Evolutionary conservation across 345 rosid species (phyloP), one percentile per base, ranked within the genome.

Genomic region (Hevea brasiliensis): DNA sequence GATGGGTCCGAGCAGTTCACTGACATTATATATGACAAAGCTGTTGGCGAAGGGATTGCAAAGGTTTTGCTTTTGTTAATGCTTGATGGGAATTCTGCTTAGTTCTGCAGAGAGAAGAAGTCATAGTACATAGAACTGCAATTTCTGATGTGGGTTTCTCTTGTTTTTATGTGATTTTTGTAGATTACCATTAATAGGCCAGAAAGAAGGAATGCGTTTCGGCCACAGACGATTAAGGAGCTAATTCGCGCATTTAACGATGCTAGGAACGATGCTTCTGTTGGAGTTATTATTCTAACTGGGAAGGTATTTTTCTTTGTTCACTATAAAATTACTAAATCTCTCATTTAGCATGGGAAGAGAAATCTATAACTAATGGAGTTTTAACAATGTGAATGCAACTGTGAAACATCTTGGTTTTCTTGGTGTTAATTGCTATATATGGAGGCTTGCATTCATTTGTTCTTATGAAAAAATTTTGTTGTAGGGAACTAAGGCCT

Each of bases 1-100:
- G 89, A 84, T 66, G 85, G 81, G 44, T 68, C 79, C 6, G 83
- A 76, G 12, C 81, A 66, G 60, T 88, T 90, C 83, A 72, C 80
- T 58, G 99, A 92, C 77, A 84, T 94, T 61, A 65, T 92, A 20
- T 95, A 92, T 50, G 96, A 92, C 84, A 95, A 95, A 75, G 91
- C 99, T 0, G 80, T 81, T 2, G 96, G 76, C 32, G 99, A 95
- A 82, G 96, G 85, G 54, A 95, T 95, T 56, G 98, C 97, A 17
- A 92, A 90, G 97, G 98, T 90, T 54, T 47, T 20, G 5, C 54
- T 29, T 35, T 26, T 13, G 18, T 51, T 10, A 8, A 37, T 64
- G 37, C 51, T 61, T 45, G 41, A 7, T 47, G 24, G 10, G 42
- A 55, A 23, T 14, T 64, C 40, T 41, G 48, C 32, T 72, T 4